Base-by-base conservation (phyloP, 257 asterid species). In the Phtheirospermum japonicum region DNA sequence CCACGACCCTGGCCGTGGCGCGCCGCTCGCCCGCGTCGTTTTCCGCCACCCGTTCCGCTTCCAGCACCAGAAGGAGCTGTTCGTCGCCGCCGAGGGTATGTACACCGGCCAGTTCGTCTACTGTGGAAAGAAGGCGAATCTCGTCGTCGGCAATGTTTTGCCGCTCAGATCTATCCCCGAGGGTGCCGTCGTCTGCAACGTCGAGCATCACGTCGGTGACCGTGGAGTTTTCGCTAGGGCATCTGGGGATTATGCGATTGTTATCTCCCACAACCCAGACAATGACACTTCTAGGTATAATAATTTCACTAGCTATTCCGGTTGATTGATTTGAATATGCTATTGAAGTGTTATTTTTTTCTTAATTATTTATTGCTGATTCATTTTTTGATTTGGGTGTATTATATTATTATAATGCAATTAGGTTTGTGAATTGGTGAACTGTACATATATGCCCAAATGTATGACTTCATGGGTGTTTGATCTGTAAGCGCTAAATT, bases 51-150 rank as follows among this genome's bases (percentile, higher is more conserved):
- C 87, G 7, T 81, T 81, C 78, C 76, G 84, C 5, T 78, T 51
- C 76, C 71, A 81, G 77, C 87, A 81, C 71, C 87, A 81, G 80
- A 81, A 81, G 73, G 84, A 81, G 74, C 82, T 81, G 23, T 78
- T 81, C 69, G 78, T 81, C 48, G 84, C 84, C 64, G 82, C 87
- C 36, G 87, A 81, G 72, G 87, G 87, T 0, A 75, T 78, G 63
- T 81, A 78, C 71, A 81, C 87, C 28, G 83, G 87, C 2, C 83
- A 78, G 62, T 81, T 81, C 39, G 51, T 81, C 9, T 81, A 75
- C 76, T 76, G 83, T 26, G 87, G 87, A 0, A 81, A 81, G 70
- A 81, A 81, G 76, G 87, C 83, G 0, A 78, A 81, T 33, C 71
- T 75, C 2, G 75, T 78, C 26, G 87, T 81, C 30, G 87, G 83